Base-by-base conservation (phyloP, 352 stramenopile genomes). In the Globisporangium apiculatum region DNA sequence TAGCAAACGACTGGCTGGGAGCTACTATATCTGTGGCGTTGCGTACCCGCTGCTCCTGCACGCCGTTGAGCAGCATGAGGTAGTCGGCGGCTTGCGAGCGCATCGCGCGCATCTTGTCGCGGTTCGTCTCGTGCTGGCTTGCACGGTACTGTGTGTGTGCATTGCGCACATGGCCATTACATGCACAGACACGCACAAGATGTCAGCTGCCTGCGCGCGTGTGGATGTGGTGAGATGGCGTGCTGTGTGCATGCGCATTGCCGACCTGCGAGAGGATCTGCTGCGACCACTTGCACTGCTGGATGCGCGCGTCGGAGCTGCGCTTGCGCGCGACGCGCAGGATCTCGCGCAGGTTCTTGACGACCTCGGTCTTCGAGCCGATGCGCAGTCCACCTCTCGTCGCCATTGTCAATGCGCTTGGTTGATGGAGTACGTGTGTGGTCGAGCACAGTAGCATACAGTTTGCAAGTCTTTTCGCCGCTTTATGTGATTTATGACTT, bases 301-400 rank as follows among this genome's bases (percentile, higher is more conserved):
- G 69, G 17, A 83, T 51, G 35, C 60, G 74, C 18, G 73, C 63
- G 45, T 79, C 62, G 14, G 76, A 72, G 36, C 79, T 83, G 56
- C 79, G 81, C 42, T 75, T 63, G 55, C 81, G 79, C 41, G 82
- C 66, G 37, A 91, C 68, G 35, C 80, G 81, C 64, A 94, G 67
- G 59, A 94, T 65, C 51, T 75, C 68, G 52, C 84, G 84, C 61
- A 94, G 63, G 60, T 75, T 88, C 69, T 87, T 91, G 51, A 94
- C 58, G 60, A 88, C 81, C 31, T 91, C 81, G 15, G 71, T 46
- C 79, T 94, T 94, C 56, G 84, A 88, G 63, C 84, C 84, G 60
- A 94, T 85, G 56, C 82, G 83, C 61, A 87, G 55, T 35, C 79
- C 81, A 12, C 77, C 58, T 51, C 58, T 53, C 37, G 58, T 69